Base-by-base conservation (phyloP, 1,139 yeast genomes). In the Suhomyces maxii region DNA sequence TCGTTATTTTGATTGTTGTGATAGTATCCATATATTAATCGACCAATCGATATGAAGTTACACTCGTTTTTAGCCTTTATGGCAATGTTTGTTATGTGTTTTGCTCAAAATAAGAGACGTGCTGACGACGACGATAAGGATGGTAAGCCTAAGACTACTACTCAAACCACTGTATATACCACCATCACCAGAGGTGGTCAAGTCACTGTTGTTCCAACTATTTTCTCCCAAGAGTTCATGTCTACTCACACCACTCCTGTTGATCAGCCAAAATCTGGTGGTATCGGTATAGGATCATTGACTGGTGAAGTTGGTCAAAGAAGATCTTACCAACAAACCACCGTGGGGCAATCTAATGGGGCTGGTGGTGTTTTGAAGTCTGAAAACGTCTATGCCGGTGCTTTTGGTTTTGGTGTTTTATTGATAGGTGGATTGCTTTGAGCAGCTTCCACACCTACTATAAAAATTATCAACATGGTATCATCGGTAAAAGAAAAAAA, bases 251-350 rank as follows among this genome's bases (percentile, higher is more conserved):
- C 65, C 1, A 47, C 50, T 2, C 64, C 67, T 1, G 52, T 54
- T n/a, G 60, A 53, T 12, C 53, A 49, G 8, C 60, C 55, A 1
- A 37, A 46, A 7, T 56, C 70, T 1, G 80, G 79, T 1, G 50
- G 54, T 3, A 56, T 73, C 28, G 80, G 79, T 0, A 52, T 75
- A 47, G 79, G 77, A 2, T 53, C 68, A 6, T 47, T 65, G 11
- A 55, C 64, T 25, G 74, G 73, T 1, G 44, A 61, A 3, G 68
- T 70, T 9, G 79, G 79, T 5, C 64, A 55, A 0, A 48, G 67
- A 26, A 65, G 73, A 49, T 52, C 67, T 2, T 75, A 75, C 50
- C 52, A 52, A 2, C 61, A 60, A 43, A 61, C 67, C 11, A 70
- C 76, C 1, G 51, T 65, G 8, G 49, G 47, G 23, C 39, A 35